Base-by-base conservation (phyloP, 2,329 filamentous ascomycete genomes). In the Teratosphaeria zuluensis region DNA sequence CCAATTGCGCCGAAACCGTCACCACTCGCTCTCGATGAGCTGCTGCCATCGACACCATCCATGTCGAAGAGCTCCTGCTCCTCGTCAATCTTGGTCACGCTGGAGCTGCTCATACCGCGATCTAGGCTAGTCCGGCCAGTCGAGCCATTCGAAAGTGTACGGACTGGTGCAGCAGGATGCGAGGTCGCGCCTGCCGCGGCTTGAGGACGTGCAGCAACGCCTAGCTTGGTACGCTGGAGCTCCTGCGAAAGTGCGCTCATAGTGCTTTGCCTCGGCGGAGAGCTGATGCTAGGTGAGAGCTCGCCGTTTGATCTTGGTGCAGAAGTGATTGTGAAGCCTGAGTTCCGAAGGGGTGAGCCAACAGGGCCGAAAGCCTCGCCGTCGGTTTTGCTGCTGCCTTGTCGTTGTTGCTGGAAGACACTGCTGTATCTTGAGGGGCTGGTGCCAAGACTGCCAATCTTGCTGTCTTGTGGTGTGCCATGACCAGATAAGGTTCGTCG, bases 261-360 rank as follows among this genome's bases (percentile, higher is more conserved):
- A 14, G 80, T 80, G 4, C 80, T 75, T 65, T 83, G 81, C 21
- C 81, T 77, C 32, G 79, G 77, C 14, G 83, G 81, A 32, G 80
- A 82, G 21, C 80, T 77, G 48, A 84, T 68, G 59, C 59, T 62
- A 78, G 42, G 80, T 73, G 52, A 78, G 35, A 68, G 56, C 21
- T 69, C 67, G 53, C 68, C 64, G 51, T 65, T 64, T 11, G 59
- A 51, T 9, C 21, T 12, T 12, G 62, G 35, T 46, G 56, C 53
- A 56, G 28, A 56, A n/a, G 24, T 54, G 61, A 60, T 14, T 14
- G 60, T 62, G 62, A 75, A 30, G 75, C 76, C 53, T 72, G 76
- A 53, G 67, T 86, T 84, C 55, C 84, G 83, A 0, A 87, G 78
- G 9, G 85, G 85, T 2, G 85, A 87, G 42, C 85, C 85, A 52